phyloP scores from a whole-genome alignment of 768 basidiomycete species.

The Lenzites betulinus region DNA sequence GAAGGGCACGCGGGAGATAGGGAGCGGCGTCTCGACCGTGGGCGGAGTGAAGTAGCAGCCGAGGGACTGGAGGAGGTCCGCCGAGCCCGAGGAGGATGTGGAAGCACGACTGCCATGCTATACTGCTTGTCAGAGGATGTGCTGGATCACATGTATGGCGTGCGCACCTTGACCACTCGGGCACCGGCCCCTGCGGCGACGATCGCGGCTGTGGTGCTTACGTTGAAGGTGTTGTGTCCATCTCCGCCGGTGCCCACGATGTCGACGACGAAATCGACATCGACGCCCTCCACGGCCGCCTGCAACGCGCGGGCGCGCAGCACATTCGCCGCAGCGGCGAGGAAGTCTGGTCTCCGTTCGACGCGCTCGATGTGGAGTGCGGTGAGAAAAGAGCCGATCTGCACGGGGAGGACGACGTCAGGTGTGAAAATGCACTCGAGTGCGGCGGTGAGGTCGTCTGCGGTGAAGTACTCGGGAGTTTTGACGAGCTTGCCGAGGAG shows the following conservation, averaged over 20 bases:
- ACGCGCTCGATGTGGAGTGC: constrained; percentile 80
- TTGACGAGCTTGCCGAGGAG: constrained; percentile 78
- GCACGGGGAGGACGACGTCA: constrained; percentile 61
- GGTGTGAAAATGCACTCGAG: constrained; percentile 77
- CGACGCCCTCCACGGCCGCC: constrained; percentile 56
- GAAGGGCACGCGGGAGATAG: constrained; percentile 74
- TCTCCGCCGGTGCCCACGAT: constrained; percentile 96
- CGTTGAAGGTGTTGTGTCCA: constrained; percentile 95
- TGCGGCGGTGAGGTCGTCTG: constrained; percentile 70
- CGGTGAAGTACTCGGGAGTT: constrained; percentile 79
- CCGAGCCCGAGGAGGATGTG: constrained; percentile 92
- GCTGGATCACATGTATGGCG: not conserved
- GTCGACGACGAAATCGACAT: constrained; percentile 68
- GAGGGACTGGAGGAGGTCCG: constrained; percentile 86
- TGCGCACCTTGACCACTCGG: constrained; percentile 83
- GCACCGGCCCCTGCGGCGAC: constrained; percentile 95
- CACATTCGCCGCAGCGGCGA: constrained; percentile 78
- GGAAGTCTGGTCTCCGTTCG: constrained; percentile 72
- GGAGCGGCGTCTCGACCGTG: constrained; percentile 53
- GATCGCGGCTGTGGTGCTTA: constrained; percentile 91
- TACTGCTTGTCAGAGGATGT: not conserved
- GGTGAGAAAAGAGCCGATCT: constrained; percentile 89
- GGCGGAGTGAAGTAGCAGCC: constrained; percentile 75
- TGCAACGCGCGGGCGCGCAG: constrained; percentile 69
- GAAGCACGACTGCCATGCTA: constrained; percentile 92